Conservation (phyloP, 2,329 filamentous ascomycete species). For the Penicillium janthinellum region DNA sequence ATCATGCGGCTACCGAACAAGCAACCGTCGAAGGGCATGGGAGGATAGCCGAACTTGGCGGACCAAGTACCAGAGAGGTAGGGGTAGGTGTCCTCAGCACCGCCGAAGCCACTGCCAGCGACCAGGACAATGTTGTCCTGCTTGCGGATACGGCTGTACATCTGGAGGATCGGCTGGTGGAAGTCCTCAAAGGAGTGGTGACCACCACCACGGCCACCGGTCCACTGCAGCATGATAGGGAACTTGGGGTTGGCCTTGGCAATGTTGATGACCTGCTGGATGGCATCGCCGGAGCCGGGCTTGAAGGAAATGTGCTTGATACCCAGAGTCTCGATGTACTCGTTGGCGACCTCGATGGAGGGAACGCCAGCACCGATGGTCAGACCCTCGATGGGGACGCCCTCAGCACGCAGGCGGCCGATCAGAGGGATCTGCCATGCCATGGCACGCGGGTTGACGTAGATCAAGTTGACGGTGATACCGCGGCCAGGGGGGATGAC, state of each 20-base stretch:
- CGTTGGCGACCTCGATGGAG: conserved; percentile 87
- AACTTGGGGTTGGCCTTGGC: conserved; percentile 92
- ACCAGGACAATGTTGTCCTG: conserved; percentile 85
- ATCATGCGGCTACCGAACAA: conserved; percentile 92
- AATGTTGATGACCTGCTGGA: conserved; percentile 88
- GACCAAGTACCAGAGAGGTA: conserved; percentile 91
- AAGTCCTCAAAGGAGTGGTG: conserved; percentile 97
- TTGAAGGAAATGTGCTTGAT: conserved; percentile 95
- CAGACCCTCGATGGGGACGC: conserved; percentile 86
- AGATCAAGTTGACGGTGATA: conserved; percentile 57
- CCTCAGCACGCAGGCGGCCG: conserved; percentile 67
- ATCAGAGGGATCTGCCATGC: conserved; percentile 57
- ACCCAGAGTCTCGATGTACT: conserved; percentile 90
- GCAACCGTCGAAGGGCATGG: conserved; percentile 93
- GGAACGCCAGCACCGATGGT: conserved; percentile 93
- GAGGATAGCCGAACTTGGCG: conserved; percentile 79
- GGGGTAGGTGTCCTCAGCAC: conserved; percentile 85
- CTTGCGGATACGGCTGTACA: conserved; percentile 86
- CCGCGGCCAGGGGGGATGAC: conserved; percentile 69
- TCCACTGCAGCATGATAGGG: conserved; percentile 94
- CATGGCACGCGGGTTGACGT: conserved; percentile 56
- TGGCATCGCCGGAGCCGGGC: conserved; percentile 84
- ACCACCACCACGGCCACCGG: conserved; percentile 87
- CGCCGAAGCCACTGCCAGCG: conserved; percentile 89
- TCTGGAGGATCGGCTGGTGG: conserved; percentile 85